Conservation (phyloP, 2,329 filamentous ascomycete genomes). For the Fusarium concolor region DNA sequence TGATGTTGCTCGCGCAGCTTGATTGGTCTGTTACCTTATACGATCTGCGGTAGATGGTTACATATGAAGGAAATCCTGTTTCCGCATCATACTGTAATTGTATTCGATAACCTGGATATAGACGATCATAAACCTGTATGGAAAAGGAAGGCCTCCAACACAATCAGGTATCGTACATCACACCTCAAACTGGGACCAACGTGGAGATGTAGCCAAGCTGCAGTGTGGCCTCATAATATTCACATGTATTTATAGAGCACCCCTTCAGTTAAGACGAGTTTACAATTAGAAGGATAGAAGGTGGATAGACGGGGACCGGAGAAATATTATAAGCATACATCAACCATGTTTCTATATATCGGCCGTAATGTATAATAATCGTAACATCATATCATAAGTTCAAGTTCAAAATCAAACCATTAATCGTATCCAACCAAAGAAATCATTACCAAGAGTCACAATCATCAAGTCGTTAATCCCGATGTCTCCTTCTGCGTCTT, state of each 20-base stretch:
- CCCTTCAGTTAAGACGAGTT: no score
- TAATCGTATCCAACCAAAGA: conserved; percentile 33
- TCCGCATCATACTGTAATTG: neutral
- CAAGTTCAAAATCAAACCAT: conserved; percentile 29
- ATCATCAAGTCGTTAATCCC: conserved; percentile 44
- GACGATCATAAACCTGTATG: no score
- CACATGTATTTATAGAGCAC: no score
- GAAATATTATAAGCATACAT: conserved; percentile 19
- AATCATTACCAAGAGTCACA: conserved; percentile 17
- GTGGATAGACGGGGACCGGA: neutral
- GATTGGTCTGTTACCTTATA: neutral
- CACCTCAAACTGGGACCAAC: no score
- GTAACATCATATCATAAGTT: conserved; percentile 41
- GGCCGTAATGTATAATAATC: conserved; percentile 45
- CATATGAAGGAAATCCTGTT: neutral
- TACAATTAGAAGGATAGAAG: neutral
- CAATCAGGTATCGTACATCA: no score
- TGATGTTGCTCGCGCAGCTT: conserved; percentile 27
- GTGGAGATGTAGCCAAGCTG: no score
- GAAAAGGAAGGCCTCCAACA: no score
- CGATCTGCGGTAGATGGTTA: neutral
- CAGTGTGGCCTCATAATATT: no score
- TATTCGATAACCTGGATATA: no score
- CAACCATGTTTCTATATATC: conserved; percentile 40
- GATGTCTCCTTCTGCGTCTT: conserved; percentile 25